Percentiles rank a stretch among this genome's conserved stretches.
Conservation (phyloP, 768 basidiomycete genomes). For the Boletus tomentosulus region DNA sequence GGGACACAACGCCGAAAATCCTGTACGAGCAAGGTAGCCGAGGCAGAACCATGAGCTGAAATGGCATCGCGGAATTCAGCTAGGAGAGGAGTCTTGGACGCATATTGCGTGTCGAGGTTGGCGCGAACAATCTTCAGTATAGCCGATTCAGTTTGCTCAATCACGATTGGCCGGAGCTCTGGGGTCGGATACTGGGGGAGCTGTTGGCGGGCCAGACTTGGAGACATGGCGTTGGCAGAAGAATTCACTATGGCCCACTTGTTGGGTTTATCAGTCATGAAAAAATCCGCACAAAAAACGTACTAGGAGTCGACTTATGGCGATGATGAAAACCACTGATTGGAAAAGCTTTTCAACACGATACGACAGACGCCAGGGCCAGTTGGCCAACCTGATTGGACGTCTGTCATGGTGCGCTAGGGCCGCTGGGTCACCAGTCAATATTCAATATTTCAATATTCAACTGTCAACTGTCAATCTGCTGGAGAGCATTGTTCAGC, state of each 20-base stretch:
- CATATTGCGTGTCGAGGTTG: constrained; percentile 2
- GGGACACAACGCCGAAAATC: constrained; percentile 2
- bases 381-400: too few species aligned
- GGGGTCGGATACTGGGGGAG: neutral
- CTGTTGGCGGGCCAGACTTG: neutral
- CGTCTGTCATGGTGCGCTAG: too few species aligned
- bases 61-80: neutral
- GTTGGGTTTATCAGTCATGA: neutral
- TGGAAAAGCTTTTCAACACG: too few species aligned
- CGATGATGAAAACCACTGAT: neutral
- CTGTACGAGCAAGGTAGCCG: neutral
- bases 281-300: neutral
- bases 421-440: too few species aligned
- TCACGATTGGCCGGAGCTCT: neutral
- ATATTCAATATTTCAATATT: too few species aligned
- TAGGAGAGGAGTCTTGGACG: neutral
- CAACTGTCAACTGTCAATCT: too few species aligned
- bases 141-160: neutral
- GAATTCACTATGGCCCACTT: neutral
- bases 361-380: too few species aligned
- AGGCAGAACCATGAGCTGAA: neutral
- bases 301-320: neutral
- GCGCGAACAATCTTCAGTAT: neutral
- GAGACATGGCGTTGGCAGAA: neutral
- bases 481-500: too few species aligned